A percentile compares a stretch with the other conserved stretches of the same genome.
These are phyloP conservation scores for Pleoardoris graminearum DNA, from an alignment of 2,329 filamentous ascomycete genomes.

Conservation along the genomic window DNA sequence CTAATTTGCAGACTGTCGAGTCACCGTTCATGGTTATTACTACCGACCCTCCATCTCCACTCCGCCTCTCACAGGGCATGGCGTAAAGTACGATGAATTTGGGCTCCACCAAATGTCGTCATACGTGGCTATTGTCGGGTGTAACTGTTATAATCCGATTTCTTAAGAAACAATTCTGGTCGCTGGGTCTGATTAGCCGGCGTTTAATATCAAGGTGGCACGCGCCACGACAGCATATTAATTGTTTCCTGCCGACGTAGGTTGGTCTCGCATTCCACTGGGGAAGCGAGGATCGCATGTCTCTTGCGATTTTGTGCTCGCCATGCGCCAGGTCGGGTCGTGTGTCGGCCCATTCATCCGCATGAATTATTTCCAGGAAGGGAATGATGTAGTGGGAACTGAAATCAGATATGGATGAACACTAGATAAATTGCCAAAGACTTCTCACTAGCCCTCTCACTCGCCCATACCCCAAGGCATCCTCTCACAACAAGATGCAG, in stretches of 20 bases:
- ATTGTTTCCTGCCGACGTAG: neutral
- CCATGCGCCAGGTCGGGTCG: neutral
- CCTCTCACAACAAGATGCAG: neutral
- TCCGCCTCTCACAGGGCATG: neutral
- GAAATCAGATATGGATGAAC: neutral
- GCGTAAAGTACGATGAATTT: neutral
- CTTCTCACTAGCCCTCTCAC: neutral
- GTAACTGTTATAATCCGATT: neutral
- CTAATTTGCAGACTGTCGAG: too few species aligned
- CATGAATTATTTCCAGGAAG: neutral
- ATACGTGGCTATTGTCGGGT: neutral
- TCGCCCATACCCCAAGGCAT: neutral
- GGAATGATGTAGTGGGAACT: neutral
- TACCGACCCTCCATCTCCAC: neutral
- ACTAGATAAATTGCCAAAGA: neutral
- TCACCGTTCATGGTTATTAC: neutral
- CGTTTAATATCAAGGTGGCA: constrained; percentile 2
- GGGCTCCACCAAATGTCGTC: neutral
- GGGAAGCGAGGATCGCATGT: neutral
- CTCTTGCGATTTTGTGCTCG: neutral
- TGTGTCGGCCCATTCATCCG: constrained; percentile 4
- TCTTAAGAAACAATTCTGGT: neutral
- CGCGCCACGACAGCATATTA: constrained; percentile 4
- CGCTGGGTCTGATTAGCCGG: constrained; percentile 7
- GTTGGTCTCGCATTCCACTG: neutral